phyloP scores from a whole-genome alignment of 2,329 filamentous ascomycete species.

The Scedosporium aurantiacum region DNA sequence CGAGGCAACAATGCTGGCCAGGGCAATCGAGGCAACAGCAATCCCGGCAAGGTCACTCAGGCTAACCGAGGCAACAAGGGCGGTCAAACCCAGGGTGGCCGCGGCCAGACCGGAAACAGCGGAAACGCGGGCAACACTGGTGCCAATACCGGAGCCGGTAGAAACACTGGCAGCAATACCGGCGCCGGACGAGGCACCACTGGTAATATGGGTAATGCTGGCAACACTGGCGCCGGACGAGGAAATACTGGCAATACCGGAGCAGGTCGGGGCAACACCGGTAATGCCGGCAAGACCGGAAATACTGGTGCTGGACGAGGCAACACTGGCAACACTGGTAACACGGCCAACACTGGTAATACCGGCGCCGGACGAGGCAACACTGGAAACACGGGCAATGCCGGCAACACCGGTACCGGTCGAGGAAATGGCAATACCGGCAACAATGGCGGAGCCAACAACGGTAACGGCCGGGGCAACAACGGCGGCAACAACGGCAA shows the following conservation, averaged over 20 bases:
- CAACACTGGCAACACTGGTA: not conserved
- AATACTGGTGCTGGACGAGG: constrained; percentile 10
- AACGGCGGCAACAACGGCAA: constrained; percentile 13
- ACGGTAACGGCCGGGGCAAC: constrained; percentile 12
- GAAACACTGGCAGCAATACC: constrained; percentile 14
- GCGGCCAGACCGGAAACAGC: constrained; percentile 13
- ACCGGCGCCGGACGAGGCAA: not conserved
- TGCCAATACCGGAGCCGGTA: constrained; percentile 13
- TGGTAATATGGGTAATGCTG: constrained; percentile 1
- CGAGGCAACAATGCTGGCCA: constrained; percentile 12
- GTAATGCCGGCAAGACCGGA: constrained; percentile 15
- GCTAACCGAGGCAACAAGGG: constrained; percentile 7
- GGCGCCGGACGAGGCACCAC: not conserved
- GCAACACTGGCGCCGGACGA: constrained; percentile 12
- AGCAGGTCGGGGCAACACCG: constrained; percentile 14
- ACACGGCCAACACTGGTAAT: constrained; percentile 8
- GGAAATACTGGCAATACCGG: constrained; percentile 8
- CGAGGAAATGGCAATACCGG: constrained; percentile 10
- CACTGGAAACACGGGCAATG: constrained; percentile 8
- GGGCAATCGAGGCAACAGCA: constrained; percentile 8
- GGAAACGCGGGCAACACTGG: constrained; percentile 8
- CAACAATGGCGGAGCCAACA: not conserved
- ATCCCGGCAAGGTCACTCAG: not conserved
- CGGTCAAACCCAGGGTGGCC: constrained; percentile 2
- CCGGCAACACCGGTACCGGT: constrained; percentile 12